These are phyloP conservation scores for Beta lomatogona DNA, from an alignment of 179 eudicot species.

Conservation along the genomic window DNA sequence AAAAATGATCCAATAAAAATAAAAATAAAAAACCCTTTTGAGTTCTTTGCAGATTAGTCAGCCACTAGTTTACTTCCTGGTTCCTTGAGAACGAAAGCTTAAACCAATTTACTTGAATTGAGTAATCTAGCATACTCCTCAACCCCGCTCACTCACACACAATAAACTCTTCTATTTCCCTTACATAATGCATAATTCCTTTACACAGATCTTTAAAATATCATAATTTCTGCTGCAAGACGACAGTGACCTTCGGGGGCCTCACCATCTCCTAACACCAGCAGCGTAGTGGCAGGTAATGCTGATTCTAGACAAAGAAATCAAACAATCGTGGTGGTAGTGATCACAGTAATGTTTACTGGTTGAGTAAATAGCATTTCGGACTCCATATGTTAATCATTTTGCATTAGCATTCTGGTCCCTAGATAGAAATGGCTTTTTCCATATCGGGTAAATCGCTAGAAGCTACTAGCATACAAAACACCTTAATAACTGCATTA, in stretches of 20 bases:
- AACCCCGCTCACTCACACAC: neutral
- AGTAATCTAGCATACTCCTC: neutral
- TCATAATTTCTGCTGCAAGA: too few relatives aligned
- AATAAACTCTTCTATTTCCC: neutral
- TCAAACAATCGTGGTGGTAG: too few relatives aligned
- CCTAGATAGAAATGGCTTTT: neutral
- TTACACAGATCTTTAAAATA: too few relatives aligned
- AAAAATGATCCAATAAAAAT: neutral
- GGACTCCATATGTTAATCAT: neutral
- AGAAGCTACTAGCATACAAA: neutral
- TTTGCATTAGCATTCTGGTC: constrained; percentile 3
- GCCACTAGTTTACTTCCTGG: neutral
- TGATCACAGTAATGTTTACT: neutral
- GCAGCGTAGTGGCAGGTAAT: neutral
- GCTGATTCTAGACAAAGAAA: neutral
- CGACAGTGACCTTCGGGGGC: neutral
- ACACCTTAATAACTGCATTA: neutral
- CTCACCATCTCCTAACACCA: neutral
- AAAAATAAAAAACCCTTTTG: too few relatives aligned
- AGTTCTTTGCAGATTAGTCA: neutral
- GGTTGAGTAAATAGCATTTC: neutral
- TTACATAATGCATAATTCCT: neutral
- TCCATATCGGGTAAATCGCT: neutral
- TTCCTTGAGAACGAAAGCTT: neutral
- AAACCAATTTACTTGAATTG: neutral